Evolutionary conservation across 257 asterid species (phyloP), one percentile per base, ranked within the genome.

Genomic region (Craterostigma plantagineum): DNA sequence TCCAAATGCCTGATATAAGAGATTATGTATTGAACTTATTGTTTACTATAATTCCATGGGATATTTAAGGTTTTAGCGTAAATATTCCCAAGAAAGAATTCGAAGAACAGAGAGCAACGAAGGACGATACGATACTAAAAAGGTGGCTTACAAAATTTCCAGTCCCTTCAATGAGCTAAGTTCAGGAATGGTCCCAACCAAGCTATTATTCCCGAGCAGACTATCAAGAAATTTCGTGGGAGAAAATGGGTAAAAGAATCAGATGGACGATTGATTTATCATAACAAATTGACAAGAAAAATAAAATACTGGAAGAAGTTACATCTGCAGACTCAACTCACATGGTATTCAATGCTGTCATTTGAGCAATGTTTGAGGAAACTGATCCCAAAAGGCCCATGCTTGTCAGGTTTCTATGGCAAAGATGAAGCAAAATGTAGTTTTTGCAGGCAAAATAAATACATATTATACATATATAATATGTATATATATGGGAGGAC

Each of bases 341-440:
- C 99, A 90, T 66, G 81, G 56, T 69, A 40, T 58, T 63, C 62
- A 90, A 63, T 51, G 92, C 99, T 9, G 95, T 70, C 64, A 90
- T 49, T 56, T 64, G 73, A 48, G 79, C 47, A 53, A 90, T 75
- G 51, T 52, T 47, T 11, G 77, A 87, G 12, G 99, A 72, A 45
- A 90, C 57, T 6, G 69, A 66, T 49, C 99, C 99, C 1, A 69
- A 68, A 39, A 80, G 76, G n/a, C 76, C 80, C 79, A 79, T 55
- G 55, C 78, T 60, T 5, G 79, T 83, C 30, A 90, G 52, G 53
- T 90, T 83, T 58, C 99, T 90, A 71, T 18, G n/a, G 38, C 35
- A 14, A 52, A 62, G 12, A 42, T 34, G 12, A 42, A 46, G 33
- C 23, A 16, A 11, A 23, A 3, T 15, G 37, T 43, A 48, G 36